Conservation (phyloP, 1,284 basidiomycete species). For the Xanthoconium separans region DNA sequence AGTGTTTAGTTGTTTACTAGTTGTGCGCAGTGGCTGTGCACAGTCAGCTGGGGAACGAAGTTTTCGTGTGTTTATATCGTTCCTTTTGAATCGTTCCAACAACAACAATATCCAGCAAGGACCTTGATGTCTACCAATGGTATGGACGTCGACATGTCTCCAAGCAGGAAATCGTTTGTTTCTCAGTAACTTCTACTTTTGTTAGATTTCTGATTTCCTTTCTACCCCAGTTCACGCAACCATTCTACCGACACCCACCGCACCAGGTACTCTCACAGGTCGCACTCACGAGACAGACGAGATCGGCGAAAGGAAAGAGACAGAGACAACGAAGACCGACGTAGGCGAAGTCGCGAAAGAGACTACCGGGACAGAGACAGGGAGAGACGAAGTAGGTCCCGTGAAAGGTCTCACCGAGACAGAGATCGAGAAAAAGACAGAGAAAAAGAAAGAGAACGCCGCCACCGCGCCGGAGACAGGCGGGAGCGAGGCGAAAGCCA, state of each 20-base stretch:
- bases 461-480: conserved; percentile 50
- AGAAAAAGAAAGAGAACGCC: conserved; percentile 39
- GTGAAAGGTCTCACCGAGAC: conserved; percentile 46
- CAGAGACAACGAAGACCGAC: conserved; percentile 51
- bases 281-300: conserved; percentile 53
- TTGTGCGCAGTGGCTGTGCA: conserved; percentile 30
- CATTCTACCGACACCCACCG: conserved; percentile 72
- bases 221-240: conserved; percentile 54
- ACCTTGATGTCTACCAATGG: conserved; percentile 40
- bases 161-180: conserved; percentile 64
- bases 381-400: conserved; percentile 40
- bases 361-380: conserved; percentile 50
- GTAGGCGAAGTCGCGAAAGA: conserved; percentile 53
- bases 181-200: conserved; percentile 8
- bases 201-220: conserved; percentile 12
- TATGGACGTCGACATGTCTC: conserved; percentile 66
- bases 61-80: conserved; percentile 33
- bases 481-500: conserved; percentile 42
- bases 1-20: conserved; percentile 5
- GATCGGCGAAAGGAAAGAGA: conserved; percentile 56
- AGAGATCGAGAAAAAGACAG: conserved; percentile 48
- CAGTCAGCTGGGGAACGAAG: conserved; percentile 25
- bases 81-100: conserved; percentile 8
- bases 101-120: conserved; percentile 6
- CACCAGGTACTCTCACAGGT: conserved; percentile 69